Conservation (phyloP, 2,329 filamentous ascomycete species). For the Botrytis sinoallii region DNA sequence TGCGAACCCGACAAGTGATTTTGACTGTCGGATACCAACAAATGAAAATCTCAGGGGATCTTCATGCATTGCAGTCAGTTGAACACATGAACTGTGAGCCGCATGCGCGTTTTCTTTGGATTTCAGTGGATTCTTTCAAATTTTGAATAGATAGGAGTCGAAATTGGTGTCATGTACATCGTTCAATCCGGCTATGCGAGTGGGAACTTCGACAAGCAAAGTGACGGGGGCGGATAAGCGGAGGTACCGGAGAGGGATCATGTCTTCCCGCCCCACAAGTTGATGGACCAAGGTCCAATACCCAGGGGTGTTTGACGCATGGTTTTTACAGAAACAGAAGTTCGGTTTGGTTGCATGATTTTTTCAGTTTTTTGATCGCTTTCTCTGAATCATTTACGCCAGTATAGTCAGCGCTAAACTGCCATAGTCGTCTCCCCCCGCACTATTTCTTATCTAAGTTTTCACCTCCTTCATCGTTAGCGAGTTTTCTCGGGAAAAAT, state of each 20-base stretch:
- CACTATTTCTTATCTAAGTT: neutral
- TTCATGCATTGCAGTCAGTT: neutral
- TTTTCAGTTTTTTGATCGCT: neutral
- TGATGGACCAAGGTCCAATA: neutral
- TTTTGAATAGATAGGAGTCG: neutral
- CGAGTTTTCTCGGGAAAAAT: neutral
- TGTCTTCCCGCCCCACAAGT: neutral
- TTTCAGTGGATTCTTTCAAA: neutral
- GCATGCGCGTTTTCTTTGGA: neutral
- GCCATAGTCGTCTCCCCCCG: neutral
- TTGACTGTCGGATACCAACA: neutral
- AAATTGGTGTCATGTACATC: constrained; percentile 6
- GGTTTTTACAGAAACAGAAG: neutral
- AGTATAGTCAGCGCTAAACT: neutral
- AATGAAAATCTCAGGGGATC: neutral
- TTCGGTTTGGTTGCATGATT: neutral
- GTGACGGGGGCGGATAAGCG: neutral
- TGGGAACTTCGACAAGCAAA: neutral
- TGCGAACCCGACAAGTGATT: neutral
- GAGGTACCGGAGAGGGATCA: neutral
- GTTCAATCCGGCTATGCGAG: neutral
- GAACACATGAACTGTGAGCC: neutral
- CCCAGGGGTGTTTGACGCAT: neutral
- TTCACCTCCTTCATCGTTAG: neutral
- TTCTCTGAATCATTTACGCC: neutral